A percentile compares a stretch with the other conserved stretches of the same genome.
phyloP scores from a whole-genome alignment of 805 yeast species.

The Candida wancherniae region DNA sequence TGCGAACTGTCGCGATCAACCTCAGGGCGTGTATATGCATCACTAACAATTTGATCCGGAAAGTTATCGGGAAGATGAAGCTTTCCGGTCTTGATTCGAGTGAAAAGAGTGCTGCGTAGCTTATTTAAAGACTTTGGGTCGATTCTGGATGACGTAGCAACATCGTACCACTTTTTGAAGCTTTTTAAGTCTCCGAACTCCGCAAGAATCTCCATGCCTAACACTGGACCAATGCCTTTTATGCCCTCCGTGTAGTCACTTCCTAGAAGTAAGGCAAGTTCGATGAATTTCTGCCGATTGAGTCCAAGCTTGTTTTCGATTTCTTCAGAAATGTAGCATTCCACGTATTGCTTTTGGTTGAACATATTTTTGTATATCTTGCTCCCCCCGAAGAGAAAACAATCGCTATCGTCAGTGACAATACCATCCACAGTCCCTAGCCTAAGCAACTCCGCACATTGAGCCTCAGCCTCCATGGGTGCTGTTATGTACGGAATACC shows the following conservation, averaged over 20 bases:
- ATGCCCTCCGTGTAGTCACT: conserved; percentile 95
- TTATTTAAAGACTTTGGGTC: conserved; percentile 37
- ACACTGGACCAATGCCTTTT: conserved; percentile 90
- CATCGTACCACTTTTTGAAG: conserved; percentile 55
- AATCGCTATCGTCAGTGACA: conserved; percentile 96
- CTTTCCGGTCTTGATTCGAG: conserved; percentile 48
- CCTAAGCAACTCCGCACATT: conserved; percentile 77
- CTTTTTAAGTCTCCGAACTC: conserved; percentile 55
- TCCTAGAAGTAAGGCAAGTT: conserved; percentile 79
- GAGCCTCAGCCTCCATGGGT: conserved; percentile 99
- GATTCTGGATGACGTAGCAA: conserved; percentile 34
- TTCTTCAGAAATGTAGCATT: conserved; percentile 62
- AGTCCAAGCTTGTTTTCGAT: conserved; percentile 64
- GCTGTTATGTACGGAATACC: conserved; percentile 95
- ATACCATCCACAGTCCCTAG: conserved; percentile 86
- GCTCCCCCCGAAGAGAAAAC: conserved; percentile 87
- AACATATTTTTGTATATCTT: conserved; percentile 87
- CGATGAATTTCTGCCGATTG: conserved; percentile 59
- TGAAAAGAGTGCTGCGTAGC: conserved; percentile 55
- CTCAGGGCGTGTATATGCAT: conserved; percentile 76
- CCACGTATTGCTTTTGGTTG: conserved; percentile 88
- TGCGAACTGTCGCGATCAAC: conserved; percentile 77
- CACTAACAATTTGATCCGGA: conserved; percentile 63
- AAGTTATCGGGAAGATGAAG: conserved; percentile 55
- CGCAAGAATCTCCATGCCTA: conserved; percentile 84